Conservation (phyloP, 2,329 filamentous ascomycete genomes). For the Cercospora zeina region DNA sequence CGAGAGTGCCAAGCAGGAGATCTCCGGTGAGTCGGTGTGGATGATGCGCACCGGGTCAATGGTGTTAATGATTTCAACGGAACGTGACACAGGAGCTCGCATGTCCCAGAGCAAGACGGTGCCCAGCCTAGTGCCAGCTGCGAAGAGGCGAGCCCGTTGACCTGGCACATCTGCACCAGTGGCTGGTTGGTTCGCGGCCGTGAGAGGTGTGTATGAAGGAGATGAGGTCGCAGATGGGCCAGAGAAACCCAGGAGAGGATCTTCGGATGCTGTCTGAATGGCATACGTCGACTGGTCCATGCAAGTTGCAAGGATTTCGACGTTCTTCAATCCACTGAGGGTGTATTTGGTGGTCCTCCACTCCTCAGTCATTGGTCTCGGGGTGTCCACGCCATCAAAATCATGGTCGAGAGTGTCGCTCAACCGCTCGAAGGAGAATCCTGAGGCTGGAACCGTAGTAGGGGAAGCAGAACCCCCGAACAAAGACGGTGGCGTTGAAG, state of each 20-base stretch:
- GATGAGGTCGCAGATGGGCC: slow-evolving; percentile 57
- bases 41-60: slow-evolving; percentile 76
- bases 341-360: slow-evolving; percentile 66
- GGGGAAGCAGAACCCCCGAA: slow-evolving; percentile 51
- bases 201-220: slow-evolving; percentile 56
- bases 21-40: slow-evolving; percentile 83
- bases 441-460: slow-evolving; percentile 39
- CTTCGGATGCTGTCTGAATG: slow-evolving; percentile 70
- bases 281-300: slow-evolving; percentile 76
- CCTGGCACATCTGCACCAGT: slow-evolving; percentile 71
- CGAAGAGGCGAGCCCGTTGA: slow-evolving; percentile 76
- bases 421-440: slow-evolving; percentile 33
- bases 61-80: slow-evolving; percentile 56
- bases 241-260: slow-evolving; percentile 66
- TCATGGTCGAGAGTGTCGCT: slow-evolving; percentile 31
- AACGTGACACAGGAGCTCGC: slow-evolving; percentile 62
- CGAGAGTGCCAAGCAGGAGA: slow-evolving; percentile 79
- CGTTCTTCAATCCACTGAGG: slow-evolving; percentile 60
- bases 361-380: slow-evolving; percentile 52
- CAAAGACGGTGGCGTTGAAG: slow-evolving; percentile 47
- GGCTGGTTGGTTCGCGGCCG: slow-evolving; percentile 46
- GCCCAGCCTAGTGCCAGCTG: slow-evolving; percentile 76
- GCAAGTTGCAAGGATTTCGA: slow-evolving; percentile 67
- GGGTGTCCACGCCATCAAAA: slow-evolving; percentile 34
- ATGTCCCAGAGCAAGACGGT: slow-evolving; percentile 82